Base-by-base conservation (phyloP, 176 grass and related monocot species). In the Canna indica region DNA sequence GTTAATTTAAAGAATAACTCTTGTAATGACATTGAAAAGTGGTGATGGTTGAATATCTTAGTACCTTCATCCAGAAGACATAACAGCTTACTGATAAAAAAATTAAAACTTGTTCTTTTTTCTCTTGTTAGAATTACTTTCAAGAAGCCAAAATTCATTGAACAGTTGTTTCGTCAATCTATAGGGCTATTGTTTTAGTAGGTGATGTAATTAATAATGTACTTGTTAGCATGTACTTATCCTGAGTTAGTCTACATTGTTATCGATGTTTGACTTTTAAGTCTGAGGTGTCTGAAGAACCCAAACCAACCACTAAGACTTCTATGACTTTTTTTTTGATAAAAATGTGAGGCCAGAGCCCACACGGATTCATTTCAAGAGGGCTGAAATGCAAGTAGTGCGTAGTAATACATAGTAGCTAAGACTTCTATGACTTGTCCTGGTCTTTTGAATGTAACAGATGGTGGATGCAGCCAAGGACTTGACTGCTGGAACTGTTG, bases 381-480 rank as follows among this genome's bases (percentile, higher is more conserved):
- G n/a, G n/a, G n/a, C n/a, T n/a, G n/a, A n/a, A n/a, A n/a, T n/a
- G n/a, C n/a, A n/a, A n/a, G n/a, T n/a, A n/a, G n/a, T n/a, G n/a
- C n/a, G n/a, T n/a, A n/a, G n/a, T n/a, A n/a, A n/a, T n/a, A n/a
- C n/a, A n/a, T n/a, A n/a, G n/a, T n/a, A n/a, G n/a, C n/a, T n/a
- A n/a, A 5, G 0, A 7, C 22, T 54, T 20, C 11, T 60, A 60
- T 26, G 58, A 28, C 8, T 30, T 60, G 7, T 31, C 14, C 52
- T 56, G 4, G 7, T 29, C 12, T 20, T 38, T 41, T 66, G 35
- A 25, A 66, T 66, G 35, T 39, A 24, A 57, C 68, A 95, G 87
- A 96, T 96, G 91, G 75, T 70, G 18, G 91, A 96, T 79, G 85
- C 78, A 6, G 85, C 73, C 63, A 96, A 96, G 85, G 91, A 96